phyloP scores from a whole-genome alignment of 1,139 yeast genomes.

The Debaryomyces sp. region DNA sequence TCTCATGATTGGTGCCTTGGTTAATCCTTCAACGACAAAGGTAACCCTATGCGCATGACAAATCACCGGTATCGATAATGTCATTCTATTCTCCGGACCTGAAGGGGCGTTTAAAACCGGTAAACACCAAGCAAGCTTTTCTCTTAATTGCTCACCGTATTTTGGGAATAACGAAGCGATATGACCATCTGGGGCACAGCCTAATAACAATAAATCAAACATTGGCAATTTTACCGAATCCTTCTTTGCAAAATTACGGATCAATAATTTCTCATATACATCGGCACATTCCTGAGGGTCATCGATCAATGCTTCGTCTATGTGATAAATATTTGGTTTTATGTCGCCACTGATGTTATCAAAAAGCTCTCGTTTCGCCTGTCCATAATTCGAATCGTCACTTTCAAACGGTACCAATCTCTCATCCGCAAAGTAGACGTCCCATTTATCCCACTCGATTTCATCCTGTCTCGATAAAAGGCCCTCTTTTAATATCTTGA shows the following conservation, averaged over 20 bases:
- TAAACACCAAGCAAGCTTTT: slow-evolving; percentile 93
- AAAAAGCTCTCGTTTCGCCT: slow-evolving; percentile 78
- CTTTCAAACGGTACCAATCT: slow-evolving; percentile 87
- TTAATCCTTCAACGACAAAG: slow-evolving; percentile 93
- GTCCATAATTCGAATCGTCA: slow-evolving; percentile 86
- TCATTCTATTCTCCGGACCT: slow-evolving; percentile 86
- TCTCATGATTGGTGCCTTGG: slow-evolving; percentile 91
- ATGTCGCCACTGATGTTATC: slow-evolving; percentile 59
- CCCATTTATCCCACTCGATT: slow-evolving; percentile 94
- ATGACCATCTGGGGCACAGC: slow-evolving; percentile 99
- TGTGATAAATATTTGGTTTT: slow-evolving; percentile 77
- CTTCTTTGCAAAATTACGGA: slow-evolving; percentile 91
- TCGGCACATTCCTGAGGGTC: slow-evolving; percentile 97
- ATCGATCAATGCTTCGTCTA: slow-evolving; percentile 72
- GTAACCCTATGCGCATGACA: slow-evolving; percentile 93
- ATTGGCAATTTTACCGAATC: slow-evolving; percentile 94
- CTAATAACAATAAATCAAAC: slow-evolving; percentile 86
- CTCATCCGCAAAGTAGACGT: slow-evolving; percentile 95
- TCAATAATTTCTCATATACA: slow-evolving; percentile 80
- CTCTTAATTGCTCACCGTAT: slow-evolving; percentile 81
- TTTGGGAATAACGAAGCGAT: slow-evolving; percentile 95
- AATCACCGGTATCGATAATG: slow-evolving; percentile 91
- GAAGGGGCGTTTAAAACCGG: slow-evolving; percentile 92
- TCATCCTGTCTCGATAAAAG: slow-evolving; percentile 66
- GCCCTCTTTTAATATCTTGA: slow-evolving; percentile 85